Conservation (phyloP, 1,139 yeast species). For the Geotrichum histeridarum region DNA sequence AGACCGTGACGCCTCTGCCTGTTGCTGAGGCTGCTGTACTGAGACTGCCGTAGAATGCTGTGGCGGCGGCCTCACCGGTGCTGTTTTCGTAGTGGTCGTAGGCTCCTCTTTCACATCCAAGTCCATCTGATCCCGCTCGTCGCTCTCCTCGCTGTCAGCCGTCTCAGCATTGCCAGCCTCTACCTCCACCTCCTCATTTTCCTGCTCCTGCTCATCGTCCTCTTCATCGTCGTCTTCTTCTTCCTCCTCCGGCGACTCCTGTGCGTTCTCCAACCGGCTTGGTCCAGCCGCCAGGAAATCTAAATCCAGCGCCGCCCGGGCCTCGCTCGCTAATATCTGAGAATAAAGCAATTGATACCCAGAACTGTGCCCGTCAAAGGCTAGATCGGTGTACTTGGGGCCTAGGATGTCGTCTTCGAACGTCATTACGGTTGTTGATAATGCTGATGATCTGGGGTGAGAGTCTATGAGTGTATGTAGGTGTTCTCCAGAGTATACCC, state of each 20-base stretch:
- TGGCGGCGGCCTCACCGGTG: neutral
- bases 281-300: neutral
- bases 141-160: neutral
- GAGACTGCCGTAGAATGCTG: neutral
- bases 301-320: slow-evolving; percentile 15
- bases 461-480: neutral
- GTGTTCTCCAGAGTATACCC: no score
- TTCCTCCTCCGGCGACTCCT: neutral
- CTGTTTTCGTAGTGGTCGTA: no score
- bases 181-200: neutral
- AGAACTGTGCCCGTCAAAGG: neutral
- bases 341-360: slow-evolving; percentile 4
- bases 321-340: slow-evolving; percentile 8
- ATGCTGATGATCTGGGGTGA: neutral
- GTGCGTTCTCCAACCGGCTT: neutral
- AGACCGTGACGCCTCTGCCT: neutral
- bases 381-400: slow-evolving; percentile 8
- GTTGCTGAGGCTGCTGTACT: neutral
- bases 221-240: slow-evolving; percentile 1
- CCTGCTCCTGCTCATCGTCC: neutral
- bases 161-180: neutral
- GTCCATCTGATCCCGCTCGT: slow-evolving; percentile 2
- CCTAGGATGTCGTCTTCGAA: slow-evolving; percentile 16
- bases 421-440: slow-evolving; percentile 1
- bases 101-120: slow-evolving; percentile 1